Conservation (phyloP, 352 stramenopile species). For the Peronospora destructor region DNA sequence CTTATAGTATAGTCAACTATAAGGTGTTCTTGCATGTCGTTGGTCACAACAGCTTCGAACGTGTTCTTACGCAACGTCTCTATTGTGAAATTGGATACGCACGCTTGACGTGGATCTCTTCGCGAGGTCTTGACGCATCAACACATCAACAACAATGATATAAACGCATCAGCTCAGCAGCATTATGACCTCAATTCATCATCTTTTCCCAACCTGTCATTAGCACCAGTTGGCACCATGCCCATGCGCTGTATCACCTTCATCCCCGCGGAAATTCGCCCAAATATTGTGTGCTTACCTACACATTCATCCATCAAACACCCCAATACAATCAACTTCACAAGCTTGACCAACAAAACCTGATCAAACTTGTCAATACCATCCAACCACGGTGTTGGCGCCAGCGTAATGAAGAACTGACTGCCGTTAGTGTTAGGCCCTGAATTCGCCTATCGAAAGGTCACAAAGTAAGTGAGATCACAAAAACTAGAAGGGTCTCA, state of each 20-base stretch:
- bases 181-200: background rate
- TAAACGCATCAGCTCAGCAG: background rate
- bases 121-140: conserved; percentile 44
- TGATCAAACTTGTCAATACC: conserved; percentile 32
- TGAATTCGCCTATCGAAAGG: conserved; percentile 67
- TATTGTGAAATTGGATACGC: conserved; percentile 63
- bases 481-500: no score
- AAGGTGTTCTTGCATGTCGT: background rate
- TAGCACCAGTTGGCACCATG: conserved; percentile 78
- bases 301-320: background rate
- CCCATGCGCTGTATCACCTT: conserved; percentile 89
- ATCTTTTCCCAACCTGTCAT: conserved; percentile 59
- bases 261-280: conserved; percentile 90
- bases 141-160: background rate
- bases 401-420: conserved; percentile 93
- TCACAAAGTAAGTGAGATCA: background rate
- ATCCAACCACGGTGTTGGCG: conserved; percentile 90
- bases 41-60: background rate
- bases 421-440: conserved; percentile 89
- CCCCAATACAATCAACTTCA: conserved; percentile 1
- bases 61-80: background rate
- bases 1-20: background rate
- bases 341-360: background rate
- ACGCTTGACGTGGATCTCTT: conserved; percentile 69
- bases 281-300: conserved; percentile 93